phyloP scores from a whole-genome alignment of 768 basidiomycete genomes.

The Obba rivulosa region DNA sequence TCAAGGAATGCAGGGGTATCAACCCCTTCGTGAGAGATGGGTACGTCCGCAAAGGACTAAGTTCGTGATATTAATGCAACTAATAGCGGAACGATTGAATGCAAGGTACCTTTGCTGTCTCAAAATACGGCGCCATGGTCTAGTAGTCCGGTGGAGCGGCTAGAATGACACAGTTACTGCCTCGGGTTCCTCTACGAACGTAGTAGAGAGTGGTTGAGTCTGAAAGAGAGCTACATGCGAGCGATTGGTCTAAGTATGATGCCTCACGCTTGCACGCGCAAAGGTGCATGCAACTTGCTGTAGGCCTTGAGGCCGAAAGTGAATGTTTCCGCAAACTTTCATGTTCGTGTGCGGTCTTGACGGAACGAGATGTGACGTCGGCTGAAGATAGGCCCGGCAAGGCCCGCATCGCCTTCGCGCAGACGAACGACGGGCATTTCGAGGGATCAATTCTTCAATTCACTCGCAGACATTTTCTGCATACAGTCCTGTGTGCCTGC shows the following conservation, averaged over 20 bases:
- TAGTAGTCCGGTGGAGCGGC: background rate
- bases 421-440: slow-evolving; percentile 6
- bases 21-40: slow-evolving; percentile 69
- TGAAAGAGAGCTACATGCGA: background rate
- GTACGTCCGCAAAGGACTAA: slow-evolving; percentile 91
- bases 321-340: background rate
- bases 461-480: too few relatives aligned
- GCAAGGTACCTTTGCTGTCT: slow-evolving; percentile 54
- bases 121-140: slow-evolving; percentile 56
- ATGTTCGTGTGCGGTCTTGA: background rate
- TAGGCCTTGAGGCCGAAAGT: background rate
- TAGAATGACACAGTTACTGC: background rate
- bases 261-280: background rate
- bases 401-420: slow-evolving; percentile 8
- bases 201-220: background rate
- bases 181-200: background rate
- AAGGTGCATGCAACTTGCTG: slow-evolving; percentile 1
- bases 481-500: too few relatives aligned
- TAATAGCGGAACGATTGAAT: background rate
- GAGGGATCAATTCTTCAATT: too few relatives aligned
- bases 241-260: background rate
- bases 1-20: slow-evolving; percentile 78
- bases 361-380: too few relatives aligned
- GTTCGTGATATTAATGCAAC: background rate
- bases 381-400: slow-evolving; percentile 4